phyloP scores from a whole-genome alignment of 108 stramenopile species.

The Nitzschia putrida region DNA sequence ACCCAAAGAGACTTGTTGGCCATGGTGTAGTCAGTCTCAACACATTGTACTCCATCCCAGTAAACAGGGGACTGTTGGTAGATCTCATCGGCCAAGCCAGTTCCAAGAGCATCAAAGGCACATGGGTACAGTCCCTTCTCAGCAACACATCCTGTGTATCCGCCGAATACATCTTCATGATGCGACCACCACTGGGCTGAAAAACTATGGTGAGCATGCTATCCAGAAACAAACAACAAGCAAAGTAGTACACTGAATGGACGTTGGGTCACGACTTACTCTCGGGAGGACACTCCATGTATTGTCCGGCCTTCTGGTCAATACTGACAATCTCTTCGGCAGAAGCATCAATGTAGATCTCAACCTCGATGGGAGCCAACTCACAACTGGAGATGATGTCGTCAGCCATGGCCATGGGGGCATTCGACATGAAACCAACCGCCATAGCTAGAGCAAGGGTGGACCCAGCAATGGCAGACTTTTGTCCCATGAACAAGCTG shows the following conservation, averaged over 20 bases:
- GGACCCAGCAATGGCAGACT: neutral
- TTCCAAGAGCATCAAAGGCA: conserved; percentile 15
- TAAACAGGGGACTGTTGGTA: conserved; percentile 5
- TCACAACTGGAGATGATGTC: neutral
- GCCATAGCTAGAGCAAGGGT: conserved; percentile 7
- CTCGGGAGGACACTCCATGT: conserved; percentile 26
- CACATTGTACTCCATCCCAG: conserved; percentile 28
- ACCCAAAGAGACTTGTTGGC: conserved; percentile 32
- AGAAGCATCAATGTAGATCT: conserved; percentile 20
- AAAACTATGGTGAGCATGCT: too few relatives aligned
- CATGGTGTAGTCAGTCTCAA: conserved; percentile 29
- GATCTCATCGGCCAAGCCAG: conserved; percentile 8
- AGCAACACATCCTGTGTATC: conserved; percentile 36
- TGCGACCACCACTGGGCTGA: conserved; percentile 23
- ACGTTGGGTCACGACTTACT: conserved; percentile 6
- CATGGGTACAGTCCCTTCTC: conserved; percentile 29
- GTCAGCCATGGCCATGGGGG: conserved; percentile 5
- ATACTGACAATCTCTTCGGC: conserved; percentile 10
- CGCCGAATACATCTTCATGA: conserved; percentile 26
- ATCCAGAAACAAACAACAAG: too few relatives aligned
- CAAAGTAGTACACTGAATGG: neutral
- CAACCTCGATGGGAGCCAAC: conserved; percentile 23
- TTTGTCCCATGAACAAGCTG: neutral
- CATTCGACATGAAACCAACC: neutral
- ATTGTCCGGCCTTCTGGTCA: conserved; percentile 15